Evolutionary conservation across 2,329 filamentous ascomycete species (phyloP).

Genomic region (Graphium sp.): DNA sequence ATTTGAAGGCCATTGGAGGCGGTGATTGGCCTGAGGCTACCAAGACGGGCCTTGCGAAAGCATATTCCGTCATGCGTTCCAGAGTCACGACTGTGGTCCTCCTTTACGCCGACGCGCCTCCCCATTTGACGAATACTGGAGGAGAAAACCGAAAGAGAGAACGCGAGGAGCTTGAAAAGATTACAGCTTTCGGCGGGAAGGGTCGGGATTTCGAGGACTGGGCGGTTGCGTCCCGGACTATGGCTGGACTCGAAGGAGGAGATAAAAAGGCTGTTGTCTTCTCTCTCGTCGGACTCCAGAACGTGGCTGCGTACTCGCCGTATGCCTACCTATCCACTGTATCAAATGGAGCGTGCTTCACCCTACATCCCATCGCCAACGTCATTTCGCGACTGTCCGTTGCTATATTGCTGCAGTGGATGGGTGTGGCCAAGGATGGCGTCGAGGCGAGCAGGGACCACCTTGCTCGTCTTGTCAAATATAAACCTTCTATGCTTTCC

Average conservation of each 20-base stretch:
- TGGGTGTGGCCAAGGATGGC: slow-evolving; percentile 8
- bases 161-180: slow-evolving; percentile 13
- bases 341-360: slow-evolving; percentile 22
- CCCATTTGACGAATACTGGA: slow-evolving; percentile 18
- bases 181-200: slow-evolving; percentile 12
- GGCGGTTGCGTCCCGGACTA: slow-evolving; percentile 16
- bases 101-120: slow-evolving; percentile 28
- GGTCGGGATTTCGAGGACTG: slow-evolving; percentile 24
- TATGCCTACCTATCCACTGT: slow-evolving; percentile 22
- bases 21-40: slow-evolving; percentile 27
- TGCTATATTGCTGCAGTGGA: slow-evolving; percentile 21
- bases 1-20: slow-evolving; percentile 15
- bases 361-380: slow-evolving; percentile 12
- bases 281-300: slow-evolving; percentile 15
- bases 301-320: slow-evolving; percentile 11
- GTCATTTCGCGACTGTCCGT: slow-evolving; percentile 23
- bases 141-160: slow-evolving; percentile 12
- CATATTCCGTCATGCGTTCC: slow-evolving; percentile 26
- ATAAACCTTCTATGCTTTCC: too few species aligned
- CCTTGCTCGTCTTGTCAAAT: slow-evolving; percentile 6
- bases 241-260: slow-evolving; percentile 12
- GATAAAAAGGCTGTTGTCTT: slow-evolving; percentile 25
- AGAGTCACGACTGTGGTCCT: slow-evolving; percentile 30
- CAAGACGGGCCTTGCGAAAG: slow-evolving; percentile 28
- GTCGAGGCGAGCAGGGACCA: slow-evolving; percentile 3